Evolutionary conservation across 2,329 filamentous ascomycete species (phyloP).

Genomic region (Claviceps sp.): DNA sequence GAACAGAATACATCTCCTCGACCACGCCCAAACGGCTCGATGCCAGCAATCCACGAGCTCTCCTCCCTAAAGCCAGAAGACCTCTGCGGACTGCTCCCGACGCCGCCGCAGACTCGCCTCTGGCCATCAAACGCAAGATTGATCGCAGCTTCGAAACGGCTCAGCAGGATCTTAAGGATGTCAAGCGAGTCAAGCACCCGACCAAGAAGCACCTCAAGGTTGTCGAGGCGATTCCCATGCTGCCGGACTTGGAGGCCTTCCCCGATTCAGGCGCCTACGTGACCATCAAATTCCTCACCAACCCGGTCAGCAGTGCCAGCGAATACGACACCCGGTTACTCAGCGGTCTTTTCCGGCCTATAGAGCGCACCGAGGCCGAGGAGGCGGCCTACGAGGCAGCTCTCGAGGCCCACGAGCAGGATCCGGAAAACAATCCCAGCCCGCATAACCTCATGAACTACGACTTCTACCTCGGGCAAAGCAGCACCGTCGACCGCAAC

Average conservation of each 20-base stretch:
- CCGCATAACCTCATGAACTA: slow-evolving; percentile 50
- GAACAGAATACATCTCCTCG: slow-evolving; percentile 87
- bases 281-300: slow-evolving; percentile 54
- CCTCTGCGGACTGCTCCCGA: slow-evolving; percentile 38
- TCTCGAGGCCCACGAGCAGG: slow-evolving; percentile 39
- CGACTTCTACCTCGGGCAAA: slow-evolving; percentile 50
- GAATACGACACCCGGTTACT: slow-evolving; percentile 49
- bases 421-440: slow-evolving; percentile 41
- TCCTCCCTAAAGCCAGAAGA: slow-evolving; percentile 21
- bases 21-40: slow-evolving; percentile 35
- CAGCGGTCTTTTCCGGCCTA: slow-evolving; percentile 46
- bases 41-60: slow-evolving; percentile 29
- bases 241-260: slow-evolving; percentile 56
- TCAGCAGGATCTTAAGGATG: slow-evolving; percentile 39
- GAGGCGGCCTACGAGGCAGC: slow-evolving; percentile 37
- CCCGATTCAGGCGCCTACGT: slow-evolving; percentile 57
- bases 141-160: slow-evolving; percentile 46
- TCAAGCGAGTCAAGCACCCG: slow-evolving; percentile 41
- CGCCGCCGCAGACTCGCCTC: slow-evolving; percentile 47
- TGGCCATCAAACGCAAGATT: slow-evolving; percentile 55
- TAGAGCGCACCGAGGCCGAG: slow-evolving; percentile 41
- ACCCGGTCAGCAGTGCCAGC: slow-evolving; percentile 39
- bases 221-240: slow-evolving; percentile 45
- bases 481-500: slow-evolving; percentile 29
- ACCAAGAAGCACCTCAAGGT: slow-evolving; percentile 44